phyloP scores from a whole-genome alignment of 768 basidiomycete species.

The Daedaleopsis nitida region DNA sequence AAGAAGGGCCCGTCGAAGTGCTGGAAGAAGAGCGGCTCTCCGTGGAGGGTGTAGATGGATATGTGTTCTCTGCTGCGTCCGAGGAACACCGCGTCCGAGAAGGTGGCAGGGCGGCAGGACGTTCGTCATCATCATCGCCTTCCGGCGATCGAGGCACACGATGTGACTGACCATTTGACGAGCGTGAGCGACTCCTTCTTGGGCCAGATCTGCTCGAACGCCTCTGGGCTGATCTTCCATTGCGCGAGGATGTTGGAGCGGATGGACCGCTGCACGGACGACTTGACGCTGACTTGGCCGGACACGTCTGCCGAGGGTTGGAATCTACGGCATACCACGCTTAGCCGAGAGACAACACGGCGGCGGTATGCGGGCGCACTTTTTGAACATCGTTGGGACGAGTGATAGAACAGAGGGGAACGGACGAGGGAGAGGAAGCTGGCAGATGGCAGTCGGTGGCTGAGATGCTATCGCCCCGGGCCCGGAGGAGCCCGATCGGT shows the following conservation, averaged over 20 bases:
- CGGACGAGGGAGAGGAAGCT: not conserved
- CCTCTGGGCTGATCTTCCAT: constrained; percentile 78
- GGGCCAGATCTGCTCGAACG: constrained; percentile 92
- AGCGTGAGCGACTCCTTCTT: constrained; percentile 96
- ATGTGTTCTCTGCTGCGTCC: constrained; percentile 87
- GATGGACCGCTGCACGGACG: constrained; percentile 90
- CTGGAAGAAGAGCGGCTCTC: constrained; percentile 91
- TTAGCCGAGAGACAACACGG: not conserved
- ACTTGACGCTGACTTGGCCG: constrained; percentile 88
- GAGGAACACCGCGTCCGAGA: constrained; percentile 4
- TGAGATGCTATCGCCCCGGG: not conserved
- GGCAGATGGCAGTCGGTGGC: not conserved
- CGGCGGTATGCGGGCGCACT: constrained; percentile 42
- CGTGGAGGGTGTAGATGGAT: constrained; percentile 87
- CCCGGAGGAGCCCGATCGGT: not conserved
- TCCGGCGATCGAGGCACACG: constrained; percentile 12
- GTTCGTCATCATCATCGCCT: constrained; percentile 1
- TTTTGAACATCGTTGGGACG: constrained; percentile 66
- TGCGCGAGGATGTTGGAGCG: constrained; percentile 78
- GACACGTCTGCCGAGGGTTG: constrained; percentile 78
- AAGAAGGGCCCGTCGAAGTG: constrained; percentile 93
- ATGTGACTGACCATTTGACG: constrained; percentile 85
- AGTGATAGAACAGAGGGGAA: not conserved
- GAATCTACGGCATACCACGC: constrained; percentile 48
- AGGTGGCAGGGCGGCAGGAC: not conserved